Evolutionary conservation across 75 land plant genomes (phyloP).

Genomic region (Picea glauca): DNA sequence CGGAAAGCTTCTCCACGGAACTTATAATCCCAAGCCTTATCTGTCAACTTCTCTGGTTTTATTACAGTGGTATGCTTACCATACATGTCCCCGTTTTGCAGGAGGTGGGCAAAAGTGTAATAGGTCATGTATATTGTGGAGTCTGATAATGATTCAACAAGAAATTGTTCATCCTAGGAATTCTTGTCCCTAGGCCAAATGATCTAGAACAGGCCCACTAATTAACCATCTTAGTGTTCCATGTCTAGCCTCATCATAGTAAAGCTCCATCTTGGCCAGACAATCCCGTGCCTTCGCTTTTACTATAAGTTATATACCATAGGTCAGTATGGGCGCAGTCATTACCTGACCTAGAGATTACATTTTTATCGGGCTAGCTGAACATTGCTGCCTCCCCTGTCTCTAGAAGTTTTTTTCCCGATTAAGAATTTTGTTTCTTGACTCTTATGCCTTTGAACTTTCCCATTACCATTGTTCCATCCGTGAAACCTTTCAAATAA

Average conservation of each 20-base stretch:
- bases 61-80: slow-evolving; percentile 32
- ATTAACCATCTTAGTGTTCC: slow-evolving; percentile 77
- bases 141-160: slow-evolving; percentile 87
- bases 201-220: slow-evolving; percentile 98
- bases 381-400: slow-evolving; percentile 61
- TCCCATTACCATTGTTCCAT: slow-evolving; percentile 79
- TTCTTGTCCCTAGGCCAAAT: slow-evolving; percentile 84
- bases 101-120: slow-evolving; percentile 78
- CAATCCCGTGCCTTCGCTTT: slow-evolving; percentile 58
- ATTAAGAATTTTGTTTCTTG: slow-evolving; percentile 76
- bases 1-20: slow-evolving; percentile 57
- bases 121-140: slow-evolving; percentile 95
- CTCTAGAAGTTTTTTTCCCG: slow-evolving; percentile 47
- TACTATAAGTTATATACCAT: slow-evolving; percentile 89
- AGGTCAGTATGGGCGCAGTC: slow-evolving; percentile 96
- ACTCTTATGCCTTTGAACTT: slow-evolving; percentile 57
- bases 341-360: slow-evolving; percentile 91
- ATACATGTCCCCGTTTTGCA: slow-evolving; percentile 72
- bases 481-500: slow-evolving; percentile 84
- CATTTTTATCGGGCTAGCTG: slow-evolving; percentile 85
- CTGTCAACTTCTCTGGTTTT: slow-evolving; percentile 70
- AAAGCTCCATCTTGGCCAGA: slow-evolving; percentile 67
- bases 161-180: slow-evolving; percentile 91
- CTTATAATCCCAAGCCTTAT: slow-evolving; percentile 75
- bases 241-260: slow-evolving; percentile 58